phyloP scores from a whole-genome alignment of 164 flowering plant genomes.

The Magnolia kwangsiensis region DNA sequence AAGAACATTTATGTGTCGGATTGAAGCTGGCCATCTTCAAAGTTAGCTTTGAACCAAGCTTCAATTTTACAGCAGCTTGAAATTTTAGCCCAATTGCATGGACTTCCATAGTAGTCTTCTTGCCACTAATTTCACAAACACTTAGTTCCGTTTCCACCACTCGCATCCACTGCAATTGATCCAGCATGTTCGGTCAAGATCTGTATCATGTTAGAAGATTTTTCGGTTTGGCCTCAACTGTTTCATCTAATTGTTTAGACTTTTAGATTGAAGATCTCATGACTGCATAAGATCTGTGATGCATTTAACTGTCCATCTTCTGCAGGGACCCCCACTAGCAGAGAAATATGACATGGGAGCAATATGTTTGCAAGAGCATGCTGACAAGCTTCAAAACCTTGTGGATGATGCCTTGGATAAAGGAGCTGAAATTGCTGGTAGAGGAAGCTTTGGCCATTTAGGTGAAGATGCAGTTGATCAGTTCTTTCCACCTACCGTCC shows the following conservation, averaged over 20 bases:
- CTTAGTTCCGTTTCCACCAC: neutral
- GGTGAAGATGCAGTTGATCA: slow-evolving; percentile 92
- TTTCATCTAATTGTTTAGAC: neutral
- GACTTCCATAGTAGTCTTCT: no score
- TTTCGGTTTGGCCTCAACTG: neutral
- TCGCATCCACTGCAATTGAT: neutral
- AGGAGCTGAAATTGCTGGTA: slow-evolving; percentile 86
- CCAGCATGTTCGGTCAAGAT: neutral
- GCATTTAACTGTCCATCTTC: slow-evolving; percentile 4
- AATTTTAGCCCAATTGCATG: no score
- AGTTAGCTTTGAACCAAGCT: no score
- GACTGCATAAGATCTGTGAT: neutral
- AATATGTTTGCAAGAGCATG: slow-evolving; percentile 84
- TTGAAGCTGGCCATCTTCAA: no score
- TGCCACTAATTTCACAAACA: neutral
- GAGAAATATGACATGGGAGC: slow-evolving; percentile 99
- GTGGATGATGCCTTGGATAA: slow-evolving; percentile 83
- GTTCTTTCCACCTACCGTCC: slow-evolving; percentile 93
- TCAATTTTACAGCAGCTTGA: no score
- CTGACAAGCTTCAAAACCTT: slow-evolving; percentile 84
- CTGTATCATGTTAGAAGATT: neutral
- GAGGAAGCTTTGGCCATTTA: slow-evolving; percentile 90
- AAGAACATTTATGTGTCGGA: no score
- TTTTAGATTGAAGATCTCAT: neutral
- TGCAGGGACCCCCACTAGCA: slow-evolving; percentile 87